phyloP scores from a whole-genome alignment of 495 filamentous ascomycete species.

The Sphaerosporella brunnea region DNA sequence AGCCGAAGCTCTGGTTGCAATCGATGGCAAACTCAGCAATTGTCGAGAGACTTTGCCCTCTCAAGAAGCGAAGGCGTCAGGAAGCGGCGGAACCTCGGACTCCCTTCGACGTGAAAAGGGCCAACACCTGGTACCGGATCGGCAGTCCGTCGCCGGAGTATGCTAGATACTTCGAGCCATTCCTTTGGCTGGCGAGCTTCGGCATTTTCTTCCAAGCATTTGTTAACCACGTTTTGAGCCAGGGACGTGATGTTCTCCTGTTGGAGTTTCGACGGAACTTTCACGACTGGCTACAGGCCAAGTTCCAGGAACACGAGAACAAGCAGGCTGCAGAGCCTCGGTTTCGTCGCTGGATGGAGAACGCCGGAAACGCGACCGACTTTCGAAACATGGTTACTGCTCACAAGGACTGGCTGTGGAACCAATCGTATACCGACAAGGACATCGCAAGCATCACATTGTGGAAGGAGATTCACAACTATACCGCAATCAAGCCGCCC shows the following conservation, averaged over 20 bases:
- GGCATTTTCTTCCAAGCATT: slow-evolving; percentile 38
- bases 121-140: slow-evolving; percentile 41
- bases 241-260: slow-evolving; percentile 30
- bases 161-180: slow-evolving; percentile 37
- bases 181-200: slow-evolving; percentile 49
- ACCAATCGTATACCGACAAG: slow-evolving; percentile 31
- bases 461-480: slow-evolving; percentile 18
- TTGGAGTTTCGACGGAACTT: slow-evolving; percentile 39
- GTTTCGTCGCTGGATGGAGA: slow-evolving; percentile 22
- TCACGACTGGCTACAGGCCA: slow-evolving; percentile 32
- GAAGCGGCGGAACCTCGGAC: no score
- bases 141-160: slow-evolving; percentile 40
- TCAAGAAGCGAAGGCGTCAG: no score
- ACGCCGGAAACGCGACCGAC: slow-evolving; percentile 40
- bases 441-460: not conserved
- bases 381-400: slow-evolving; percentile 39
- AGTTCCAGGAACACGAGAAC: not conserved
- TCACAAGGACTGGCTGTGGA: slow-evolving; percentile 44
- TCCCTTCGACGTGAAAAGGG: not conserved
- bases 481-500: slow-evolving; percentile 8
- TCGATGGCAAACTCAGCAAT: slow-evolving; percentile 49
- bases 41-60: no score
- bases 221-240: slow-evolving; percentile 35
- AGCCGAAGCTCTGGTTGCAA: slow-evolving; percentile 33
- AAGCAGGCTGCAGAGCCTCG: slow-evolving; percentile 1